A percentile compares a stretch with the other conserved stretches of the same genome.
Conservation (phyloP, 2,329 filamentous ascomycete genomes). For the Neocucurbitaria cava region DNA sequence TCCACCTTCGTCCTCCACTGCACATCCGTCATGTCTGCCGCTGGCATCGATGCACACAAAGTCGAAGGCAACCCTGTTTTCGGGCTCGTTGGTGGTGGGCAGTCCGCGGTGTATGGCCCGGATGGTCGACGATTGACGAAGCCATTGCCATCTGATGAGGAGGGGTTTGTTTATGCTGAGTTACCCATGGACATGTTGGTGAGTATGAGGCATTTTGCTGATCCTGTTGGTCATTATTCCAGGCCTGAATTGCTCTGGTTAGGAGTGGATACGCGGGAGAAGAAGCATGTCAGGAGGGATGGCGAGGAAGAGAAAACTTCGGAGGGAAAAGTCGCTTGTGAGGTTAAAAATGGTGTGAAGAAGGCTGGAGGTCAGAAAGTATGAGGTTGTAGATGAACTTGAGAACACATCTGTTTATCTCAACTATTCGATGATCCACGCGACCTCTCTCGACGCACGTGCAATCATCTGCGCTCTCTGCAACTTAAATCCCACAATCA, state of each 20-base stretch:
- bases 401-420: no score
- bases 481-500: no score
- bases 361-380: not conserved
- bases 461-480: no score
- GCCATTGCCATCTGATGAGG: slow-evolving; percentile 48
- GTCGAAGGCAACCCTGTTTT: slow-evolving; percentile 53
- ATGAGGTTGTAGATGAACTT: not conserved
- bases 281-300: slow-evolving; percentile 30
- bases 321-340: not conserved
- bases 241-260: slow-evolving; percentile 62
- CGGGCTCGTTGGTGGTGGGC: slow-evolving; percentile 55
- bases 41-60: slow-evolving; percentile 54
- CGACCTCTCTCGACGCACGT: no score
- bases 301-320: not conserved
- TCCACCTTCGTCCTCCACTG: slow-evolving; percentile 62
- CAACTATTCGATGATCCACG: no score
- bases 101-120: slow-evolving; percentile 58
- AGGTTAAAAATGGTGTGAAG: not conserved
- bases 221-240: slow-evolving; percentile 59
- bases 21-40: slow-evolving; percentile 56
- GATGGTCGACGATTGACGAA: slow-evolving; percentile 58
- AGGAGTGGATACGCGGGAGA: slow-evolving; percentile 49
- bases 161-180: slow-evolving; percentile 61
- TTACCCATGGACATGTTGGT: slow-evolving; percentile 56
- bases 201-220: slow-evolving; percentile 53